Evolutionary conservation across 306 rosid genomes (phyloP), one percentile per base, ranked within the genome.

Genomic region (Vicia faba): DNA sequence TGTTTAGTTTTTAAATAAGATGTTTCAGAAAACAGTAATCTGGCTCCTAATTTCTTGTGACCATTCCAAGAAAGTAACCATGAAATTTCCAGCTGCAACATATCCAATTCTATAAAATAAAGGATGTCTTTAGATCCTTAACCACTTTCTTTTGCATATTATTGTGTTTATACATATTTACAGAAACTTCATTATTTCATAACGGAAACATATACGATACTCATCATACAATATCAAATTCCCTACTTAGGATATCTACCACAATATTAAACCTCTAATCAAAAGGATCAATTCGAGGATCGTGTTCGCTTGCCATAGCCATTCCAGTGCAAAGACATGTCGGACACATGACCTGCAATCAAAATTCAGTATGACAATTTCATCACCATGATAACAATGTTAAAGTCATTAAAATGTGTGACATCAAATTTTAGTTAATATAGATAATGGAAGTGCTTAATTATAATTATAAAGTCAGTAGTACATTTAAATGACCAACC

Each of bases 261-360:
- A 7, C 28, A 7, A 5, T 53, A 19, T 43, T 29, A 23, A 68
- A 44, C 11, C 63, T 56, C 73, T 88, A 93, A 70, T 93, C 98
- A 45, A 93, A 93, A 53, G 98, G 98, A 70, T 93, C 98, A 8
- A 93, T 88, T 25, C 97, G 86, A 16, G 93, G 98, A 59, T 93
- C 98, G 45, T 89, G 98, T 71, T 93, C 98, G 23, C 98, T 93
- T 9, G 98, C 97, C 98, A 93, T 93, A 14, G 91, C 98, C 97
- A 89, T 89, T 77, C 98, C 98, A 13, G 98, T 93, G 74, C 98
- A 93, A 35, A 93, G 97, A 74, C 98, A 93, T 28, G 98, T 93
- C 8, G 98, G 96, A 69, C 98, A 93, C 98, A 89, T 89, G 55
- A 93, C 98, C 98, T 93, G 84, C 78, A 79, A 72, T 20, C 62